A percentile compares a stretch with the other conserved stretches of the same genome.
Conservation (phyloP, 768 basidiomycete species). For the Naganishia vaughanmartiniae region DNA sequence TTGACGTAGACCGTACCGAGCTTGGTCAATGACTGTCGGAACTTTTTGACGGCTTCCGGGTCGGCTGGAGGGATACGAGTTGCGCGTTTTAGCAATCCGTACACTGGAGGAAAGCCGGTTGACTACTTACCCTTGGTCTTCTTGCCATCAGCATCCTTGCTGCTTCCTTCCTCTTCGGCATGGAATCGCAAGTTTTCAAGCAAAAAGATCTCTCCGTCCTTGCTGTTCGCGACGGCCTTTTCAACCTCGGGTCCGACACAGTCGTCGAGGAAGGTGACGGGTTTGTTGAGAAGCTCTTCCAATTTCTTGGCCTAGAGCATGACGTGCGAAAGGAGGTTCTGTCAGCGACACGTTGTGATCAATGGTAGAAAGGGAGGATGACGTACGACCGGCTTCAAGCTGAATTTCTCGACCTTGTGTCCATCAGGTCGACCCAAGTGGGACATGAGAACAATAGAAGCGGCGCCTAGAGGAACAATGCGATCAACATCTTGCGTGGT, state of each 20-base stretch:
- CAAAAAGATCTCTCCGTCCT: slow-evolving; percentile 66
- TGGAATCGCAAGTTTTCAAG: slow-evolving; percentile 98
- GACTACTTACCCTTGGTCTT: slow-evolving; percentile 71
- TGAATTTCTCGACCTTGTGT: slow-evolving; percentile 81
- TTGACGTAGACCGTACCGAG: slow-evolving; percentile 97
- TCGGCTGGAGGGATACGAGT: slow-evolving; percentile 56
- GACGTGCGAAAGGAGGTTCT: background rate
- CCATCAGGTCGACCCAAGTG: slow-evolving; percentile 97
- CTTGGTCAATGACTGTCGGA: slow-evolving; percentile 80
- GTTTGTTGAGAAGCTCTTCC: slow-evolving; percentile 66
- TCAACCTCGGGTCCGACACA: slow-evolving; percentile 85
- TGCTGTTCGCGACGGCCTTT: slow-evolving; percentile 66
- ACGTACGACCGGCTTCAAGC: slow-evolving; percentile 70
- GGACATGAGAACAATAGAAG: slow-evolving; percentile 87
- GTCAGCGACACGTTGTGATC: background rate
- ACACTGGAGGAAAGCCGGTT: background rate
- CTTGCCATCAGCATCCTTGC: slow-evolving; percentile 86
- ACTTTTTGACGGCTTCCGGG: slow-evolving; percentile 70
- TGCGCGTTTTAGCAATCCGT: background rate
- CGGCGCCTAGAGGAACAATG: slow-evolving; percentile 55
- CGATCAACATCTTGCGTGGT: background rate
- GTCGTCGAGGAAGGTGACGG: slow-evolving; percentile 77
- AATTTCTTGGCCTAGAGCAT: slow-evolving; percentile 63
- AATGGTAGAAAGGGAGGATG: background rate
- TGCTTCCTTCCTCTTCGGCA: slow-evolving; percentile 93